These are phyloP conservation scores for Sechiopsis laciniata DNA, from an alignment of 306 rosid species.

Conservation along the genomic window DNA sequence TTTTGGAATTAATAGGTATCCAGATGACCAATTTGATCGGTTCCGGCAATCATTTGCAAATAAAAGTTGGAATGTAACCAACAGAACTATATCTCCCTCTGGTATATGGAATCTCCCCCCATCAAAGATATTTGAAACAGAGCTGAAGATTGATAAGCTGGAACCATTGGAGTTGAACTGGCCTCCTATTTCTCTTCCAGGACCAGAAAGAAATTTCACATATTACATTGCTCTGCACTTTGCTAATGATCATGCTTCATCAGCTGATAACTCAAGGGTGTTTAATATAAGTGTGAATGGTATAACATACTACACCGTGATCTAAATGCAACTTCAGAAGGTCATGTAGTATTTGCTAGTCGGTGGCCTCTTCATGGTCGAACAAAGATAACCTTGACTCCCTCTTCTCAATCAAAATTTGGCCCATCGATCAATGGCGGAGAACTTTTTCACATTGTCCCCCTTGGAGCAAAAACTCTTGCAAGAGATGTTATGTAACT, in stretches of 20 bases:
- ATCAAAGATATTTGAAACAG: conserved; percentile 48
- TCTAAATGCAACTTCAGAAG: conserved; percentile 49
- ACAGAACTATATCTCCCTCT: conserved; percentile 50
- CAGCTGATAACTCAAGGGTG: conserved; percentile 35
- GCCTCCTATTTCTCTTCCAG: conserved; percentile 52
- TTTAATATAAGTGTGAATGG: conserved; percentile 57
- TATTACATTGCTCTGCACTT: conserved; percentile 79
- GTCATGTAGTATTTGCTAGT: conserved; percentile 63
- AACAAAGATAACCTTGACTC: conserved; percentile 56
- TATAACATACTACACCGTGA: conserved; percentile 42
- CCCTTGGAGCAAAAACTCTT: conserved; percentile 59
- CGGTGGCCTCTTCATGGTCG: conserved; percentile 79
- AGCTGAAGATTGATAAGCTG: conserved; percentile 36
- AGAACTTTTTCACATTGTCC: conserved; percentile 53
- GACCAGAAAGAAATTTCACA: conserved; percentile 25
- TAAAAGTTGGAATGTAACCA: conserved; percentile 31
- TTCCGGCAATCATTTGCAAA: conserved; percentile 53
- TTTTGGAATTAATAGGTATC: conserved; percentile 45
- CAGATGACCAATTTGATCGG: conserved; percentile 82
- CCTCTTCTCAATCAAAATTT: conserved; percentile 40
- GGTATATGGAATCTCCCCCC: conserved; percentile 91
- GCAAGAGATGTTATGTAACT: conserved; percentile 68
- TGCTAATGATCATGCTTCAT: conserved; percentile 37
- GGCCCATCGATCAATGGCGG: conserved; percentile 84
- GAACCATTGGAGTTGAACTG: conserved; percentile 53